Evolutionary conservation across 257 asterid genomes (phyloP), one percentile per base, ranked within the genome.

Genomic region (Primulina huaijiensis): DNA sequence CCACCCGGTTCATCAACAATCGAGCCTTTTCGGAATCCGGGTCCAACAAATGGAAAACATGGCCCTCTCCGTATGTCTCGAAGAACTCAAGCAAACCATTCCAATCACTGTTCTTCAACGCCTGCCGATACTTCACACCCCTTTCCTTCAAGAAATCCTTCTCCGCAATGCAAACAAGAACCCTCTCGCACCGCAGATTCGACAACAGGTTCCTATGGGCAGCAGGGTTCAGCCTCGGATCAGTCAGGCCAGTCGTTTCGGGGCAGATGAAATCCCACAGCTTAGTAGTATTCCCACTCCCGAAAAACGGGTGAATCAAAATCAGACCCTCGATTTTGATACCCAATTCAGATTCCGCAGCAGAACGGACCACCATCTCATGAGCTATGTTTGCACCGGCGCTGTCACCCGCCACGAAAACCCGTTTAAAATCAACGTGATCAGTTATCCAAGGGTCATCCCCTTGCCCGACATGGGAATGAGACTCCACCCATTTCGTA

Each of bases 351-450:
- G 43, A 1, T 34, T 70, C 73, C 1, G 14, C 30, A 5, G 77
- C 50, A n/a, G 72, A 81, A 31, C 82, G 84, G 35, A 80, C 64
- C 19, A 78, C 75, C 80, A 82, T 77, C 82, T 86, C 73, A 60
- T 92, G 92, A 0, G 85, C 81, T 35, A 92, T 72, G 50, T 89
- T 92, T 4, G 89, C 96, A 60, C 98, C 98, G 2, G 96, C 95
- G 65, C 98, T 90, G 70, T 92, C 97, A 8, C 98, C 97, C 12
- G 83, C 87, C 64, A 87, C 31, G 70, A 64, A 90, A 11, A 84
- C 81, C 19, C 85, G 79, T 0, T 53, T 3, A 31, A 88, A 84
- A 46, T 86, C 90, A 0, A 79, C 98, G 79, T 73, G 74, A 2
- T 33, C 71, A 23, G 66, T 78, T 8, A 92, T 20, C 96, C 97